Evolutionary conservation across 2,329 filamentous ascomycete genomes (phyloP).

Genomic region (Colletotrichum musicola): DNA sequence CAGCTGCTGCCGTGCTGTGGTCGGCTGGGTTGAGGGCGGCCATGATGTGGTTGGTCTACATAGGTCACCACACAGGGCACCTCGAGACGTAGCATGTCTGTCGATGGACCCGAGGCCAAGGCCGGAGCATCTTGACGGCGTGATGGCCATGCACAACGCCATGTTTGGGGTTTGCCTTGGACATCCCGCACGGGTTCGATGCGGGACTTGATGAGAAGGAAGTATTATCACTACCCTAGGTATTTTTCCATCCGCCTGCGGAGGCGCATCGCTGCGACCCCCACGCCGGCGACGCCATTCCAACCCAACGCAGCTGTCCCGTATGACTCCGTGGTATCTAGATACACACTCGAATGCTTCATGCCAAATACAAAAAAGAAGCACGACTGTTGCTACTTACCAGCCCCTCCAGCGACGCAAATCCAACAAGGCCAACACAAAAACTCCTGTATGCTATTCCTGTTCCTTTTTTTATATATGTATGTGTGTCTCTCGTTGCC

Average conservation of each 20-base stretch:
- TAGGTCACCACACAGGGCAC: too few species aligned
- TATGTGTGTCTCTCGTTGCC: neutral
- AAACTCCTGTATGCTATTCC: constrained; percentile 1
- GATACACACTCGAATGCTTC: neutral
- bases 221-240: neutral
- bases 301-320: constrained; percentile 7
- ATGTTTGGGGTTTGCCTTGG: too few species aligned
- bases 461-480: neutral
- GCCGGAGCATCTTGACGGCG: too few species aligned
- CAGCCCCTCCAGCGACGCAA: neutral
- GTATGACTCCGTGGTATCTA: constrained; percentile 35
- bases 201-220: neutral
- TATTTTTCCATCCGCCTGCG: neutral
- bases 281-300: neutral
- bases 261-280: constrained; percentile 19
- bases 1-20: too few species aligned
- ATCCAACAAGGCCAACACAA: neutral
- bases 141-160: too few species aligned
- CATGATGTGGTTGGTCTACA: too few species aligned
- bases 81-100: too few species aligned
- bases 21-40: too few species aligned
- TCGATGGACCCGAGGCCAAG: too few species aligned
- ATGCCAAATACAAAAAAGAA: constrained; percentile 1
- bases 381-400: neutral
- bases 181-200: too few species aligned